Evolutionary conservation across 2,329 filamentous ascomycete genomes (phyloP).

Genomic region (Aspergillus sp.): DNA sequence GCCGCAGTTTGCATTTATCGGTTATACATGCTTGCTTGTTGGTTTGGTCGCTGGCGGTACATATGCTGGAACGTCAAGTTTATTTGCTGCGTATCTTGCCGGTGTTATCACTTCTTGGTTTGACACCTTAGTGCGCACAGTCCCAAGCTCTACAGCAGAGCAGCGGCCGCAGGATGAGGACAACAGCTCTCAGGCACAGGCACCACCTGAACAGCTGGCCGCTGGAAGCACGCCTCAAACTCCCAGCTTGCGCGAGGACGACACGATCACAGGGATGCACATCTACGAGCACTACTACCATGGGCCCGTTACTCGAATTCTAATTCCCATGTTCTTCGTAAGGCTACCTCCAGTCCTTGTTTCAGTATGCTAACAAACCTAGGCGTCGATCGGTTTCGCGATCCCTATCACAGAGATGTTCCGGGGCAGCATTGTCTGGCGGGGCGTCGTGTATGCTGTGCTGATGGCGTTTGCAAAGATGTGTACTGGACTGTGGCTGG

Average conservation of each 20-base stretch:
- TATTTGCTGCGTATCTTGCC: conserved; percentile 60
- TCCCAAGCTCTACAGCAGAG: background rate
- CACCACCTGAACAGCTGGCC: background rate
- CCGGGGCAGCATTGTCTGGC: conserved; percentile 63
- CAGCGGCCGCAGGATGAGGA: background rate
- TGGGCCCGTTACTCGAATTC: conserved; percentile 49
- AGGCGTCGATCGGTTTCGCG: conserved; percentile 69
- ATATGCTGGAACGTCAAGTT: conserved; percentile 56
- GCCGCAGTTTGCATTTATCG: conserved; percentile 34
- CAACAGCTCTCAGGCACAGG: background rate
- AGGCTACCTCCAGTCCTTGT: conserved; percentile 18
- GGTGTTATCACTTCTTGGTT: conserved; percentile 54
- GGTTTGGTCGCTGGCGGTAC: conserved; percentile 49
- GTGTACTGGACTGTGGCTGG: conserved; percentile 59
- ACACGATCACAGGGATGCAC: conserved; percentile 20
- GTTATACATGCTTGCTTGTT: conserved; percentile 48
- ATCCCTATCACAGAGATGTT: conserved; percentile 75
- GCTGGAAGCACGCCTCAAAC: no score
- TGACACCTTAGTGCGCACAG: conserved; percentile 31
- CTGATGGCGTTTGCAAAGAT: conserved; percentile 68
- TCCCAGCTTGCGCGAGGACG: background rate
- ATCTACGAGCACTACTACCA: conserved; percentile 51
- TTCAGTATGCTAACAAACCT: background rate
- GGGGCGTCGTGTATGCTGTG: conserved; percentile 68
- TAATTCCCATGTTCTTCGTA: conserved; percentile 74